Conservation (phyloP, 441 rosid species). For the Adansonia rubrostipa region DNA sequence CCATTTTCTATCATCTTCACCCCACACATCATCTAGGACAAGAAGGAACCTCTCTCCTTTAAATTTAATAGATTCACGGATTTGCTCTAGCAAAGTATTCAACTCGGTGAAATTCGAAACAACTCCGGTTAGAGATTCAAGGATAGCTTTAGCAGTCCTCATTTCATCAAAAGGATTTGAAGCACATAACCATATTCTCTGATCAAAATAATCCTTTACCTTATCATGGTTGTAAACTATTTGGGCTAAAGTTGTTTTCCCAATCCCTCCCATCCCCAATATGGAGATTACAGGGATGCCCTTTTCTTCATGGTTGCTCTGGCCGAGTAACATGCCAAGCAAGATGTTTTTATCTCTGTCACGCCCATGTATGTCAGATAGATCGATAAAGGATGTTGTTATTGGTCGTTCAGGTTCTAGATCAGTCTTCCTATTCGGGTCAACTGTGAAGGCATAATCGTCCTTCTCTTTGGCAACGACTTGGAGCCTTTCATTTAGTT, state of each 20-base stretch:
- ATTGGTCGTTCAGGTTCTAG: background rate
- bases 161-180: constrained; percentile 20
- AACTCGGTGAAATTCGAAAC: background rate
- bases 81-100: constrained; percentile 13
- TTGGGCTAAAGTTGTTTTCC: constrained; percentile 16
- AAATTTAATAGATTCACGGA: background rate
- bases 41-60: background rate
- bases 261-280: constrained; percentile 22
- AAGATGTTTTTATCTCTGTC: background rate
- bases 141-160: background rate
- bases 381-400: constrained; percentile 9
- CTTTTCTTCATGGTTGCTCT: background rate
- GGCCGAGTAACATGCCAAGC: background rate
- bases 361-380: constrained; percentile 28
- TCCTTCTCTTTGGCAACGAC: constrained; percentile 15
- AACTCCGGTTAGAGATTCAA: background rate
- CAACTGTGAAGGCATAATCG: background rate
- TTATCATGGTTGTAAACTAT: background rate
- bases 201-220: background rate
- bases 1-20: constrained; percentile 10
- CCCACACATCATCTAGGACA: constrained; percentile 21
- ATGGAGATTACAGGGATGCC: background rate
- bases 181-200: background rate
- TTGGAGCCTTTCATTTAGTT: constrained; percentile 15
- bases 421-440: background rate